Conservation (phyloP, 2,329 filamentous ascomycete genomes). For the Phaeosphaeriaceae sp. region DNA sequence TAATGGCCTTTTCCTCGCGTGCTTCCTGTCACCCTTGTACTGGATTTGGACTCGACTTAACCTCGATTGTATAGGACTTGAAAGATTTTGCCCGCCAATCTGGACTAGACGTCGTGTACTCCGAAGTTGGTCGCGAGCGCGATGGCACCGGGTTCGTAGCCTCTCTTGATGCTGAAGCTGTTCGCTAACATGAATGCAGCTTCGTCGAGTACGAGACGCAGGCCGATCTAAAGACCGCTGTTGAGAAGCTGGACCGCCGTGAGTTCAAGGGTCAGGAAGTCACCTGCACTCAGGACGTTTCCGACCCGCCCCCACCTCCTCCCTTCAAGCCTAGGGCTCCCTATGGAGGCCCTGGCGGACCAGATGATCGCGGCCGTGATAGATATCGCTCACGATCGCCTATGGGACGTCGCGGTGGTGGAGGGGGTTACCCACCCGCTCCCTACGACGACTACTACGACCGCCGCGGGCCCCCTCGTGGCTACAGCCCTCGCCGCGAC, state of each 20-base stretch:
- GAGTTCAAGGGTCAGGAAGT: conserved; percentile 93
- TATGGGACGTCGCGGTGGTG: conserved; percentile 64
- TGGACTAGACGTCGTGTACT: conserved; percentile 96
- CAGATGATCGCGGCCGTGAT: conserved; percentile 74
- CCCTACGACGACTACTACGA: conserved; percentile 76
- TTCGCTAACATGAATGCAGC: conserved; percentile 57
- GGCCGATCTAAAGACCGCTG: conserved; percentile 84
- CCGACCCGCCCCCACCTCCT: conserved; percentile 44
- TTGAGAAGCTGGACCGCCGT: conserved; percentile 91
- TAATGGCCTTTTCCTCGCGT: conserved; percentile 44
- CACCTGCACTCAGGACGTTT: conserved; percentile 85
- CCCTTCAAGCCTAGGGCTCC: conserved; percentile 45
- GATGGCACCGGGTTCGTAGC: conserved; percentile 85
- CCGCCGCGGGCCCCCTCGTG: conserved; percentile 79
- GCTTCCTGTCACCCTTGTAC: conserved; percentile 38
- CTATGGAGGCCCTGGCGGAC: conserved; percentile 41
- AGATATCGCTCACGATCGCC: conserved; percentile 80
- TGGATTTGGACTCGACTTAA: conserved; percentile 71
- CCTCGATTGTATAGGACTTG: conserved; percentile 86
- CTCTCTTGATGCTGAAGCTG: not conserved
- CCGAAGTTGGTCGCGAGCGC: conserved; percentile 90
- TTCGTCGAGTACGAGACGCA: conserved; percentile 98
- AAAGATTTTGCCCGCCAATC: conserved; percentile 99
- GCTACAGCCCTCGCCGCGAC: conserved; percentile 83
- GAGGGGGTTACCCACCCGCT: conserved; percentile 61